These are phyloP conservation scores for Curvularia spicifera DNA, from an alignment of 2,329 filamentous ascomycete species.

Conservation along the genomic window DNA sequence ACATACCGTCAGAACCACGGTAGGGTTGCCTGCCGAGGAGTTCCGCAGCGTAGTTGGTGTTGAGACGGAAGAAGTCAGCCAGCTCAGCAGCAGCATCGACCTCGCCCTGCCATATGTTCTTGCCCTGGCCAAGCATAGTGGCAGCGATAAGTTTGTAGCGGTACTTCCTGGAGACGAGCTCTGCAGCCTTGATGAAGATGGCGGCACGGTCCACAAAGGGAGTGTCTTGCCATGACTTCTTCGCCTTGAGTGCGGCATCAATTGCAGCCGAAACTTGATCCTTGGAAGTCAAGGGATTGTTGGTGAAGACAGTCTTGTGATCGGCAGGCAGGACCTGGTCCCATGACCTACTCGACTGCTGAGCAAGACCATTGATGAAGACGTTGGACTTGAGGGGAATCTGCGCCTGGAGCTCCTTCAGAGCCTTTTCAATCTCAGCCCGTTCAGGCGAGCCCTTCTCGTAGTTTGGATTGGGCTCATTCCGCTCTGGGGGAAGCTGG, in stretches of 20 bases:
- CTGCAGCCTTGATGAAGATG: conserved; percentile 92
- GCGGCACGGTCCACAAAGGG: conserved; percentile 89
- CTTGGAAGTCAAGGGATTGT: conserved; percentile 78
- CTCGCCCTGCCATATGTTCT: no score
- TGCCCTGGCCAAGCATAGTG: no score
- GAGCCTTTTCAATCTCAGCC: conserved; percentile 29
- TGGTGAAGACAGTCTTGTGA: conserved; percentile 77
- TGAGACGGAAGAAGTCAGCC: no score
- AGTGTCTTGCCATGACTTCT: conserved; percentile 77
- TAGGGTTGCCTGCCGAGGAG: no score
- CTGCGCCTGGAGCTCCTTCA: conserved; percentile 36
- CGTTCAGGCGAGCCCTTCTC: conserved; percentile 38
- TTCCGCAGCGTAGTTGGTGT: no score
- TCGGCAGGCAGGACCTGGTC: conserved; percentile 39
- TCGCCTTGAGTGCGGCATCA: conserved; percentile 79
- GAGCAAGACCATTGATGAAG: conserved; percentile 31
- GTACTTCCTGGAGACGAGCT: conserved; percentile 70
- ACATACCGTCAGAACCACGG: no score
- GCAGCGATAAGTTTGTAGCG: no score
- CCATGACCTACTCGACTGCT: conserved; percentile 31
- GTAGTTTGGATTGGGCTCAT: conserved; percentile 42
- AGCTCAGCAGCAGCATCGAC: no score
- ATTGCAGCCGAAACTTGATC: conserved; percentile 79
- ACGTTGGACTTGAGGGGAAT: conserved; percentile 39
- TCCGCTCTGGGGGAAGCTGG: conserved; percentile 35